These are phyloP conservation scores for Xylaria sp. DNA, from an alignment of 495 filamentous ascomycete species.

Conservation along the genomic window DNA sequence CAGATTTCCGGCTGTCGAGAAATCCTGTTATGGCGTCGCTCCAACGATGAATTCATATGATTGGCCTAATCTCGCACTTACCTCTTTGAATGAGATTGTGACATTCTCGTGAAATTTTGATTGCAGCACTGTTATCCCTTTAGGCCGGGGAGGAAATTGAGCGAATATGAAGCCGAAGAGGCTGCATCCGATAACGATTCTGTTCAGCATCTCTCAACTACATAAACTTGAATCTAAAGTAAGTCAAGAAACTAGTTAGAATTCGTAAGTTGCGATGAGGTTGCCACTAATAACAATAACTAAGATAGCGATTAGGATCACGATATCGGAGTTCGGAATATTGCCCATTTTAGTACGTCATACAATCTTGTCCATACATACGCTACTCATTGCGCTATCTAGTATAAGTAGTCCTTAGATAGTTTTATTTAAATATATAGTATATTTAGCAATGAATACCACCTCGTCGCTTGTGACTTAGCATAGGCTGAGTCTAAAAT, in stretches of 20 bases:
- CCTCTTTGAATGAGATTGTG: constrained; percentile 68
- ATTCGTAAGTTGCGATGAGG: not conserved
- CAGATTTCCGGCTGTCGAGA: constrained; percentile 49
- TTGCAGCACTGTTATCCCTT: constrained; percentile 59
- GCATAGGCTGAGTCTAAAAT: too few relatives aligned
- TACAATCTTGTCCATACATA: too few relatives aligned
- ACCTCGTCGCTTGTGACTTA: not conserved
- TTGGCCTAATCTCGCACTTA: constrained; percentile 32
- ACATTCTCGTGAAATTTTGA: constrained; percentile 65
- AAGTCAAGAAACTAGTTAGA: not conserved
- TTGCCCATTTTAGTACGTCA: not conserved
- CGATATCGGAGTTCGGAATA: constrained; percentile 3
- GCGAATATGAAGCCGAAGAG: constrained; percentile 57
- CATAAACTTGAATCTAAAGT: not conserved
- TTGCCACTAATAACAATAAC: not conserved
- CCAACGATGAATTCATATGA: not conserved
- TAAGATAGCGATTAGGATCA: not conserved
- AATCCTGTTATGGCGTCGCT: not conserved
- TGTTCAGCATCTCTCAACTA: not conserved
- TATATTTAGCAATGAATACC: not conserved
- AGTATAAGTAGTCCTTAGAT: not conserved
- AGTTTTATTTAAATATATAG: not conserved
- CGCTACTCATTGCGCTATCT: too few relatives aligned
- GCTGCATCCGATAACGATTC: not conserved
- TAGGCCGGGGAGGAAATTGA: constrained; percentile 37